phyloP scores from a whole-genome alignment of 208 protist species.

The Zelonia costaricensis region DNA sequence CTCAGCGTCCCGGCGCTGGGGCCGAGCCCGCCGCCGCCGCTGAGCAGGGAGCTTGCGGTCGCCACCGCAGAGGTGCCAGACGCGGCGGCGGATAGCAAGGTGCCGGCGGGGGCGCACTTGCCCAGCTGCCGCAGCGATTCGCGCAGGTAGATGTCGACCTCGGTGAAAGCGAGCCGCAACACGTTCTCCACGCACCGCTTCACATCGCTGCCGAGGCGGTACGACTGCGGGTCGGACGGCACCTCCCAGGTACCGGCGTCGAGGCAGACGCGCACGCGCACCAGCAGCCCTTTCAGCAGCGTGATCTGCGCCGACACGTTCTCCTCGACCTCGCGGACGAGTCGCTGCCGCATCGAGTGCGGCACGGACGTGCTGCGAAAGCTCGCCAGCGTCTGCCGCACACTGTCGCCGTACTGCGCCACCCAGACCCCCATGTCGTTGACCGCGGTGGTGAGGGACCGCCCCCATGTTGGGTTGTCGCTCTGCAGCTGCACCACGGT shows the following conservation, averaged over 20 bases:
- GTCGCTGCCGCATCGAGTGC: conserved; percentile 51
- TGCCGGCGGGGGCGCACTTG: conserved; percentile 22
- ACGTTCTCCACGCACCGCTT: conserved; percentile 44
- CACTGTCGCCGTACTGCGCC: conserved; percentile 22
- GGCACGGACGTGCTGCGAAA: conserved; percentile 41
- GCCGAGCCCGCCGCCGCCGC: conserved; percentile 1
- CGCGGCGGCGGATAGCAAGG: conserved; percentile 1
- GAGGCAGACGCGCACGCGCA: conserved; percentile 28
- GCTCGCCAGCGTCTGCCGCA: conserved; percentile 25
- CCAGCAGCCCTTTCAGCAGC: conserved; percentile 31
- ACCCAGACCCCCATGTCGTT: conserved; percentile 27
- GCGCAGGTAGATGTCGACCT: conserved; percentile 71
- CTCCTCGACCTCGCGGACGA: conserved; percentile 46
- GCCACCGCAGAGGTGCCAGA: background rate
- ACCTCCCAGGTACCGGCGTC: conserved; percentile 33
- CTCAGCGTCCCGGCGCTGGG: background rate
- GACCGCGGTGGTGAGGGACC: conserved; percentile 11
- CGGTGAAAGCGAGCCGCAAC: conserved; percentile 39
- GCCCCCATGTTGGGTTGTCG: conserved; percentile 40
- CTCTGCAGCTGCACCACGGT: conserved; percentile 64
- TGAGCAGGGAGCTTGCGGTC: conserved; percentile 5
- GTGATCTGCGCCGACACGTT: conserved; percentile 30
- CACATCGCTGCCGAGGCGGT: conserved; percentile 43
- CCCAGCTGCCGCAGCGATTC: conserved; percentile 72
- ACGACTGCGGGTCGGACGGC: conserved; percentile 22